Evolutionary conservation across 2,329 filamentous ascomycete genomes (phyloP).

Genomic region (Sclerotinia sclerotiorum): DNA sequence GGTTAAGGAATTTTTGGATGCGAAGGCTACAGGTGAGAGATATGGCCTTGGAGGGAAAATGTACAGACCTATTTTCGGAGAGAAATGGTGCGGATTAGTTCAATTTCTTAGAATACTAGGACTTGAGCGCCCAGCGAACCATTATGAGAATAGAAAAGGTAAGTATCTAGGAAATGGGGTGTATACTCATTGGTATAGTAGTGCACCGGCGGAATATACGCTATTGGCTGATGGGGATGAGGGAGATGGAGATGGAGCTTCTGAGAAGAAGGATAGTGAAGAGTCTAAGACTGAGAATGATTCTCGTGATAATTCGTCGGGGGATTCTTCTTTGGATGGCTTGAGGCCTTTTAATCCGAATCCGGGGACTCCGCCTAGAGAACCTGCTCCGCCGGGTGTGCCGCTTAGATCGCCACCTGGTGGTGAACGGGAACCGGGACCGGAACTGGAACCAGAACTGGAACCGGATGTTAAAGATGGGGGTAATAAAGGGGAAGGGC

Average conservation of each 20-base stretch:
- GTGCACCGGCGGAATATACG: neutral
- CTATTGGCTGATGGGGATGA: neutral
- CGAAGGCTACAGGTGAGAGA: conserved; percentile 21
- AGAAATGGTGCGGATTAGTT: conserved; percentile 24
- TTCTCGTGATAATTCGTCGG: neutral
- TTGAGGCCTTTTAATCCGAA: neutral
- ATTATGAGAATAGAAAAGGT: conserved; percentile 5
- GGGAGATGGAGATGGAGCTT: neutral
- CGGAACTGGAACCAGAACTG: no score
- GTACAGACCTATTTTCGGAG: conserved; percentile 26
- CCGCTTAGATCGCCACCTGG: no score
- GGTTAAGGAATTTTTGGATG: conserved; percentile 13
- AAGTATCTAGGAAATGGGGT: neutral
- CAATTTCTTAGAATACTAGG: conserved; percentile 25
- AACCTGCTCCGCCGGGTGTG: no score
- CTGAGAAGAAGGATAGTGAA: neutral
- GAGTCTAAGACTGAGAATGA: neutral
- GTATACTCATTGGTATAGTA: neutral
- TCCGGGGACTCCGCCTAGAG: neutral
- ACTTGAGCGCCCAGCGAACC: conserved; percentile 7
- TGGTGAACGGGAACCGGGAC: no score
- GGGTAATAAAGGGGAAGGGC: no score
- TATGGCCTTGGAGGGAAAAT: neutral
- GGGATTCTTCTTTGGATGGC: no score
- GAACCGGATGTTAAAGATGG: no score